Base-by-base conservation (phyloP, 1,139 yeast species). In the Hyphopichia khmerensis region DNA sequence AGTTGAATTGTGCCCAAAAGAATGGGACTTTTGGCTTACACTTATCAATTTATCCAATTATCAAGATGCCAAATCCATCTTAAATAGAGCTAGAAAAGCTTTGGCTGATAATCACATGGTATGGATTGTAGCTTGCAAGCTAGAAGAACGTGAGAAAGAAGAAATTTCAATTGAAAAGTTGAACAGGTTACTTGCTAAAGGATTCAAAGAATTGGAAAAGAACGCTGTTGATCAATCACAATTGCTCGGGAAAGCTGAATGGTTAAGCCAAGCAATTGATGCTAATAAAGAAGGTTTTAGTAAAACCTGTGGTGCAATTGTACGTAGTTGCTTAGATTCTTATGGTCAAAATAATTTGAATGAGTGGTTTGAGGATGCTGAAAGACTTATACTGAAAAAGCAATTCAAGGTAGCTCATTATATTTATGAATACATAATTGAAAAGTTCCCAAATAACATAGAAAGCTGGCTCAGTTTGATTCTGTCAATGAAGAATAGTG, bases 71-170 rank as follows among this genome's bases (percentile, higher is more conserved):
- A 78, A 78, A 48, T 56, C 63, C 15, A 64, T 80, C 0, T 64
- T 89, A 31, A 80, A 82, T 49, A 64, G 59, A 31, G 95, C 96
- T 0, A 67, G 88, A 46, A 79, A 79, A 47, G 60, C 63, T 0
- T 58, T 85, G 17, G 72, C 77, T 4, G 65, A 72, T 4, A 75
- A 80, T n/a, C 64, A 72, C 37, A 71, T 73, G 23, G 72, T 89
- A 1, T 88, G 96, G 95, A 64, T 88, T 1, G 72, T 84, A 0
- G 91, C 90, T 1, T 76, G 82, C 1, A 77, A 82, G 46, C 58
- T 89, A 14, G 96, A 89, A 60, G 96, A 88, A 55, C 69, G 76
- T 40, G 72, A 67, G 34, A 56, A 62, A 33, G 57, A 59, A 1
- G 42, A 45, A 0, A 55, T 62, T 0, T 62, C 72, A 2, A 66